phyloP scores from a whole-genome alignment of 192 early-diverging fungal genomes.

The Phlyctochytrium bullatum region DNA sequence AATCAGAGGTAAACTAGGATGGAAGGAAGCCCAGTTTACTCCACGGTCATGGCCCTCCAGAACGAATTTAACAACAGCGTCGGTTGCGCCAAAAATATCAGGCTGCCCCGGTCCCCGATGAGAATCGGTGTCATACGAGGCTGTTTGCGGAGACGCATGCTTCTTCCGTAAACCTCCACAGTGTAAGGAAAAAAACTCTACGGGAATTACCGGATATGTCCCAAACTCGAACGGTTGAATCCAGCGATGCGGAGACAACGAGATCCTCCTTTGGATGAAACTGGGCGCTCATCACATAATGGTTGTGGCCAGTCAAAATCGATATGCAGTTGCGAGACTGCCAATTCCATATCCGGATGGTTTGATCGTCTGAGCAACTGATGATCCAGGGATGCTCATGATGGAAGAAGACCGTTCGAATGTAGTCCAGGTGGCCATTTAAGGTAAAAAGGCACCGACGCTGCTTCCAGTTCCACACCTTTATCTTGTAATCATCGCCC shows the following conservation, averaged over 20 bases:
- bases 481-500: constrained; percentile 99
- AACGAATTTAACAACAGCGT: constrained; percentile 96
- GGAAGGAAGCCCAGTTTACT: constrained; percentile 98
- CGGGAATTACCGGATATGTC: constrained; percentile 78
- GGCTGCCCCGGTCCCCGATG: constrained; percentile 58
- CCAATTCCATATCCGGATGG: constrained; percentile 99
- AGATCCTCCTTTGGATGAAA: constrained; percentile 99
- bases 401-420: constrained; percentile 96
- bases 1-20: constrained; percentile 93
- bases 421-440: constrained; percentile 97
- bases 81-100: constrained; percentile 95
- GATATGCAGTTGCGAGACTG: constrained; percentile 97
- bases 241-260: constrained; percentile 91
- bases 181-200: not conserved
- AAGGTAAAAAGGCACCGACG: constrained; percentile 94
- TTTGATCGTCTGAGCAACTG: constrained; percentile 95
- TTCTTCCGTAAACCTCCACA: constrained; percentile 74
- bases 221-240: constrained; percentile 99
- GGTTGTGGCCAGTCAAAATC: constrained; percentile 95
- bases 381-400: constrained; percentile 99
- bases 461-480: constrained; percentile 99
- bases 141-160: constrained; percentile 59
- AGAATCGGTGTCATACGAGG: constrained; percentile 31
- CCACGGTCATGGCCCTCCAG: constrained; percentile 96
- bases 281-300: constrained; percentile 98